Evolutionary conservation across 2,329 filamentous ascomycete genomes (phyloP), one percentile per base, ranked within the genome.

Genomic region (Cylindrodendrum hubeiense): DNA sequence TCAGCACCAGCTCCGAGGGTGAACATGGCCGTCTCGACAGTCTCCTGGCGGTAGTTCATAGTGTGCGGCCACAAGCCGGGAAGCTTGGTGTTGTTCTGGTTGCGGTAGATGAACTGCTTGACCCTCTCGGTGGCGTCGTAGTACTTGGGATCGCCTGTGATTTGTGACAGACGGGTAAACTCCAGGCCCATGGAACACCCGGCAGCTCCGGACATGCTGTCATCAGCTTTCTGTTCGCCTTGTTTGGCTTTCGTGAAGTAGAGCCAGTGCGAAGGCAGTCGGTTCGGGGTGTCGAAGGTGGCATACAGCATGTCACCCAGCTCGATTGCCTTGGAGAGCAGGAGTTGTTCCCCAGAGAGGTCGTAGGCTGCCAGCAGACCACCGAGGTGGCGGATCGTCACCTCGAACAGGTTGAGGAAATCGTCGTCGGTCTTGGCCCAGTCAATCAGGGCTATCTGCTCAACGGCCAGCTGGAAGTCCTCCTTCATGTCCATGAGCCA

Each of bases 41-140:
- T 85, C 78, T 79, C 89, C 83, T 69, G 86, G 81, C 72, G 85
- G 83, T 74, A 89, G 78, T 93, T 89, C 56, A 94, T 79, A 60
- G 81, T 82, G 60, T 87, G 83, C 1, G 92, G 91, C 91, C 91
- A 94, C 78, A 95, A 82, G 3, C 93, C 92, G 3, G 92, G 92
- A 9, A 94, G 80, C 46, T 83, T 85, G 1, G 91, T 94, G 10
- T 84, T 79, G 69, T 89, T 86, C 79, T 95, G 92, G 68, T 87
- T 86, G 41, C 84, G 81, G 67, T 89, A 85, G 52, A 95, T 86
- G 64, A 89, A 86, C 71, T 90, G 84, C 68, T 92, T 94, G 65
- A 95, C 86, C n/a, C 90, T 86, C 67, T 91, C 90, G 57, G 93
- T 87, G 5, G 91, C 91, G 78, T 93, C 91, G 77, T 91, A 94